phyloP scores from a whole-genome alignment of 345 rosid genomes.

The Brassica juncea region DNA sequence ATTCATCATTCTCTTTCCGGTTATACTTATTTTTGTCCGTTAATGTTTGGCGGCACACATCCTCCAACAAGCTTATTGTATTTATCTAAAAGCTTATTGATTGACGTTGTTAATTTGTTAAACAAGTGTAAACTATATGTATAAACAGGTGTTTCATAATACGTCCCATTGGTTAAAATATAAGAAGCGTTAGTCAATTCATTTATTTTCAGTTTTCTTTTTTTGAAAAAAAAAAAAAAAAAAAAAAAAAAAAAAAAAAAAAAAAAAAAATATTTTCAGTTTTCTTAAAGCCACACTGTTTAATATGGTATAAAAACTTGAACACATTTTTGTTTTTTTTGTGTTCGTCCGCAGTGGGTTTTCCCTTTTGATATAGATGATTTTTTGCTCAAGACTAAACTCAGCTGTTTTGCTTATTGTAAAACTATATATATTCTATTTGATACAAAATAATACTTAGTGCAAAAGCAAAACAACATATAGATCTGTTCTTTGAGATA shows the following conservation, averaged over 20 bases:
- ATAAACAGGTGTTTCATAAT: background rate
- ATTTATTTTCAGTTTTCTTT: background rate
- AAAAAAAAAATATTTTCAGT: background rate
- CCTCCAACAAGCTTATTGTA: background rate
- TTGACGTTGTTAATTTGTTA: background rate
- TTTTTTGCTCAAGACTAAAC: background rate
- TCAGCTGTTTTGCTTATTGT: background rate
- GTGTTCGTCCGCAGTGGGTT: no score
- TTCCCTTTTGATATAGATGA: no score
- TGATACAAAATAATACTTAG: background rate
- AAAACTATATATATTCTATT: background rate
- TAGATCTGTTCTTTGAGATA: background rate
- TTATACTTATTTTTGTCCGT: conserved; percentile 28
- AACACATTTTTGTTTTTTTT: no score
- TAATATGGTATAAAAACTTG: background rate
- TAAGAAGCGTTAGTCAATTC: background rate
- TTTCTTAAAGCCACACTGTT: background rate
- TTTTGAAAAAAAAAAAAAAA: no score
- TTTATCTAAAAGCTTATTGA: background rate
- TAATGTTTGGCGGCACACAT: conserved; percentile 34
- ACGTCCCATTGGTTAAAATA: background rate
- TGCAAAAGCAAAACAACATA: background rate
- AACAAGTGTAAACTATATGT: background rate
- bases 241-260: no score
- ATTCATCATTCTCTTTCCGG: conserved; percentile 3